Conservation (phyloP, 2,329 filamentous ascomycete species). For the Ophiostoma angusticollis region DNA sequence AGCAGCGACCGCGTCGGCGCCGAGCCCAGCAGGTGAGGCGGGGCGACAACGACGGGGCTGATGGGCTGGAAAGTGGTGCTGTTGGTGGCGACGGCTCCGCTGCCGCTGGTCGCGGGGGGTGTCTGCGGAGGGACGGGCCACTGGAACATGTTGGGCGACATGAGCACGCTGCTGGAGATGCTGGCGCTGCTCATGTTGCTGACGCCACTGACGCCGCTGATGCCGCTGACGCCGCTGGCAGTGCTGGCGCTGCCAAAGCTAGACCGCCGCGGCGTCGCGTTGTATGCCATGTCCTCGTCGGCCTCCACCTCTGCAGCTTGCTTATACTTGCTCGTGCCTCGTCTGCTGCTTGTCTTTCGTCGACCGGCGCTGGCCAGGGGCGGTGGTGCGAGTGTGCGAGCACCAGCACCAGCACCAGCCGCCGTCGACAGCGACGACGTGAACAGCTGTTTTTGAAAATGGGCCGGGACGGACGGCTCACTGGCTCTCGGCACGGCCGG, state of each 20-base stretch:
- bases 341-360: too few species aligned
- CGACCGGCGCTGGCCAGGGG: too few species aligned
- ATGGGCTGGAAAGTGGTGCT: neutral
- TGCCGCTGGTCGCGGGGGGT: constrained; percentile 1
- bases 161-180: constrained; percentile 13
- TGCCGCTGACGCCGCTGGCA: constrained; percentile 1
- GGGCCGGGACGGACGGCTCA: too few species aligned
- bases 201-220: constrained; percentile 6
- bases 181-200: constrained; percentile 9
- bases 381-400: too few species aligned
- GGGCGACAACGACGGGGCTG: neutral
- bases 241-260: too few species aligned
- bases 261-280: too few species aligned
- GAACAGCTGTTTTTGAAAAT: too few species aligned
- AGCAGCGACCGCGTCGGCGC: constrained; percentile 9
- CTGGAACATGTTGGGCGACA: constrained; percentile 9
- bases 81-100: neutral
- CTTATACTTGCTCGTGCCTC: too few species aligned
- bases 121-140: constrained; percentile 14
- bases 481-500: too few species aligned
- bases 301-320: too few species aligned
- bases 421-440: too few species aligned
- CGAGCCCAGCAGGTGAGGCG: neutral
- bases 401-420: neutral
- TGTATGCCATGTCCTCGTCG: too few species aligned